Base-by-base conservation (phyloP, 495 filamentous ascomycete genomes). In the Emericellopsis terricola region DNA sequence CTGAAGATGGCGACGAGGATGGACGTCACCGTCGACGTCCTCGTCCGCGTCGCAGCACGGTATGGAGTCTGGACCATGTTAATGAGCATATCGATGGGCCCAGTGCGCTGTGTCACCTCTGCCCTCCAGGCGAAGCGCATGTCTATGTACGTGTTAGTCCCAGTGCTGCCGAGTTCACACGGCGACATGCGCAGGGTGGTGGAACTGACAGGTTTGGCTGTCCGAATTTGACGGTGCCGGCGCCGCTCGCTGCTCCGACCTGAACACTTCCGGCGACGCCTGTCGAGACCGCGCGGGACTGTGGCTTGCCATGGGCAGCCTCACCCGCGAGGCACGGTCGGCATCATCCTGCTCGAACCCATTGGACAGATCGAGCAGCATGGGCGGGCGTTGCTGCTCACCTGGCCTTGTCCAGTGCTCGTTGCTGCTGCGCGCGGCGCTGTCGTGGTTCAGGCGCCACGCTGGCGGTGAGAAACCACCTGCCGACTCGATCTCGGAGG, bases 91-190 rank as follows among this genome's bases (percentile, higher is more conserved):
- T 86, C 80, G 41, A 92, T 76, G 19, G 81, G 81, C 49, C 91
- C 82, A 32, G 76, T 78, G 19, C 80, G 69, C 45, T 92, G 83
- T 42, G 83, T 78, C 15, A 91, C 79, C 58, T 93, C 85, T 41
- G 83, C 79, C 38, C 79, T 68, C 28, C 87, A 59, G 21, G 79
- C 75, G 45, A 93, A 86, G 39, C 85, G 81, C 40, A 94, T 77
- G 55, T 86, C 84, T 91, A 51, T n/a, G n/a, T n/a, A n/a, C n/a
- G n/a, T n/a, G n/a, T n/a, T n/a, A n/a, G n/a, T n/a, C n/a, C n/a
- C n/a, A n/a, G n/a, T n/a, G n/a, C n/a, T n/a, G n/a, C n/a, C n/a
- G n/a, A n/a, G n/a, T n/a, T n/a, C n/a, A n/a, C n/a, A n/a, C n/a
- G n/a, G n/a, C n/a, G n/a, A n/a, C n/a, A n/a, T n/a, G n/a, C n/a